Evolutionary conservation across 1,284 basidiomycete genomes (phyloP).

Genomic region (Xerocomus cyaneibrunnescens): DNA sequence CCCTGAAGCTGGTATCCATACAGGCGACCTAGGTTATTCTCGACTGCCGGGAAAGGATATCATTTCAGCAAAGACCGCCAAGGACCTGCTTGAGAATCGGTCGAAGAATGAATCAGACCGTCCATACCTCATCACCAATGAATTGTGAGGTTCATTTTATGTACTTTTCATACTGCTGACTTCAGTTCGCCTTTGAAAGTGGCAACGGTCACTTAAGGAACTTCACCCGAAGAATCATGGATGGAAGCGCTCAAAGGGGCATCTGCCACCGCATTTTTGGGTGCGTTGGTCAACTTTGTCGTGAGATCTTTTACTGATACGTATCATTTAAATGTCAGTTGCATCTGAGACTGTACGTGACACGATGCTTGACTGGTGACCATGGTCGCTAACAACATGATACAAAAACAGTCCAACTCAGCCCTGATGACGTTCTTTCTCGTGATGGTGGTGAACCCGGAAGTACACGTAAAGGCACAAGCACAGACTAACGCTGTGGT

Average conservation of each 20-base stretch:
- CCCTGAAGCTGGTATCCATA: too few species aligned
- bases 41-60: background rate
- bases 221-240: background rate
- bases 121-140: background rate
- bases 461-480: slow-evolving; percentile 32
- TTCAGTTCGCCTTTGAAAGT: slow-evolving; percentile 12
- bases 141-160: background rate
- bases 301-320: background rate
- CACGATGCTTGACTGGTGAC: background rate
- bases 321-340: background rate
- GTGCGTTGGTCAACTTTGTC: background rate
- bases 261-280: slow-evolving; percentile 6
- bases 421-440: slow-evolving; percentile 30
- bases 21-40: background rate
- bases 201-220: too few species aligned
- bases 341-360: slow-evolving; percentile 13
- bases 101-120: background rate
- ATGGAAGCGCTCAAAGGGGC: slow-evolving; percentile 1
- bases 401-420: slow-evolving; percentile 6
- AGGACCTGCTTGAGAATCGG: background rate
- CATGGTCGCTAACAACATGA: background rate
- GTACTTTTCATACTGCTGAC: background rate
- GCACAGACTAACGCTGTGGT: slow-evolving; percentile 35
- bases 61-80: background rate
- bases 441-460: slow-evolving; percentile 35